A percentile compares a stretch with the other conserved stretches of the same genome.
phyloP scores from a whole-genome alignment of 192 early-diverging fungal species.

The Coemansia sp. region DNA sequence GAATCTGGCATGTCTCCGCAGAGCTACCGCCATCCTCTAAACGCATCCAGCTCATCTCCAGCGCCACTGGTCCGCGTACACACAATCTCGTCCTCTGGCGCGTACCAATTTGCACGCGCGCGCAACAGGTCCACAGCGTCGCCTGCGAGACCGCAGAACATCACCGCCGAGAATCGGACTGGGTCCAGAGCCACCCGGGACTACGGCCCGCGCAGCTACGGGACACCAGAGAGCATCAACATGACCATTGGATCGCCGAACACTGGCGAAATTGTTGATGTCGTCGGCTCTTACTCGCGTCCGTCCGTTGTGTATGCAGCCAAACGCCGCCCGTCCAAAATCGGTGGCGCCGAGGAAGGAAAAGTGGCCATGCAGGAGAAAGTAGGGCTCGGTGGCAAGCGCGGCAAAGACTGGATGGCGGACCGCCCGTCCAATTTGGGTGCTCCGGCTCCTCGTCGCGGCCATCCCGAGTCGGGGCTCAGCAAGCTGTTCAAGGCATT shows the following conservation, averaged over 20 bases:
- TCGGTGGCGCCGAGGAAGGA: constrained; percentile 25
- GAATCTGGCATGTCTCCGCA: not conserved
- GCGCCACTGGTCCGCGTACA: not conserved
- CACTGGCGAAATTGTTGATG: constrained; percentile 23
- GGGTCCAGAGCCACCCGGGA: not conserved
- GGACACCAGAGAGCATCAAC: constrained; percentile 2
- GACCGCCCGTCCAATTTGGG: constrained; percentile 44
- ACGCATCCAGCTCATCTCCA: not conserved
- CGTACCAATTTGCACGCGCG: not conserved
- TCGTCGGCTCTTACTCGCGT: constrained; percentile 26
- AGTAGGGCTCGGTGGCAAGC: constrained; percentile 29
- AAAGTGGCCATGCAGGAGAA: constrained; percentile 26
- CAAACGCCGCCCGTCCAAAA: constrained; percentile 10
- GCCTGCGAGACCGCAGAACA: not conserved
- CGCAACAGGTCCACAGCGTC: not conserved
- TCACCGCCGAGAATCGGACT: not conserved
- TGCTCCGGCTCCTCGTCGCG: constrained; percentile 17
- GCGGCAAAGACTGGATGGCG: constrained; percentile 47
- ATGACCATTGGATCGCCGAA: constrained; percentile 29
- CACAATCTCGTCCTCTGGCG: not conserved
- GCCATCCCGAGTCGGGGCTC: constrained; percentile 34
- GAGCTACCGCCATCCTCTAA: not conserved
- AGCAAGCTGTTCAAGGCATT: constrained; percentile 22
- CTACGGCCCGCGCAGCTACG: not conserved
- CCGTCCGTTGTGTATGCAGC: constrained; percentile 36